These are phyloP conservation scores for Coffea canephora DNA, from an alignment of 257 asterid genomes.

Conservation along the genomic window DNA sequence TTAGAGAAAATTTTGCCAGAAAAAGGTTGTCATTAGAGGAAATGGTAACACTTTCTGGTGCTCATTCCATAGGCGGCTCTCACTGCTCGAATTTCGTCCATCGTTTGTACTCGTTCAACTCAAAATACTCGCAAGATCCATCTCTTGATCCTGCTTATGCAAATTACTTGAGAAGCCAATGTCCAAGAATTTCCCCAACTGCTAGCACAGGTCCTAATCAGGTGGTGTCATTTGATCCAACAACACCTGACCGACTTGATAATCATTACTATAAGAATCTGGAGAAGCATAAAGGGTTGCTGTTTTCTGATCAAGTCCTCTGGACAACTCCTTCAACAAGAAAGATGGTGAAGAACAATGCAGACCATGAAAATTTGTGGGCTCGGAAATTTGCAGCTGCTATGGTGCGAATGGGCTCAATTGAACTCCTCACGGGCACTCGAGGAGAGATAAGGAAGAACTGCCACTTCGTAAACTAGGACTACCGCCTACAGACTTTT, in stretches of 20 bases:
- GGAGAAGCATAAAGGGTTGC: slow-evolving; percentile 16
- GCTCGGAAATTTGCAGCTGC: slow-evolving; percentile 44
- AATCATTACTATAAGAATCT: slow-evolving; percentile 16
- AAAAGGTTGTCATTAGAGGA: slow-evolving; percentile 23
- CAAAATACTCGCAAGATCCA: slow-evolving; percentile 4
- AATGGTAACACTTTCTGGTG: slow-evolving; percentile 28
- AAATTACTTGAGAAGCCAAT: slow-evolving; percentile 1
- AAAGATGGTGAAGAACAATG: slow-evolving; percentile 28
- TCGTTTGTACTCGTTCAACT: slow-evolving; percentile 15
- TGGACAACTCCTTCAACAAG: slow-evolving; percentile 33
- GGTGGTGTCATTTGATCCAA: slow-evolving; percentile 17
- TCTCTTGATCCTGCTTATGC: slow-evolving; percentile 17
- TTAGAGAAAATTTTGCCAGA: slow-evolving; percentile 5
- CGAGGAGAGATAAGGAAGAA: slow-evolving; percentile 50
- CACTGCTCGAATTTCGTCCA: slow-evolving; percentile 19
- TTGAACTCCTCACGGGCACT: slow-evolving; percentile 42
- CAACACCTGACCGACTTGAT: slow-evolving; percentile 15
- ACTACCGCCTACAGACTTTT: background rate
- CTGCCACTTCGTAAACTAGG: slow-evolving; percentile 13
- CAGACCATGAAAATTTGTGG: slow-evolving; percentile 35
- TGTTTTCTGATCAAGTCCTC: slow-evolving; percentile 14
- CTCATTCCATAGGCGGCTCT: slow-evolving; percentile 23
- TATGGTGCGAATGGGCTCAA: slow-evolving; percentile 54
- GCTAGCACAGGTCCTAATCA: background rate
- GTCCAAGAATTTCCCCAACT: slow-evolving; percentile 3